These are phyloP conservation scores for Danielia oregonensis DNA, from an alignment of 805 yeast genomes.

Conservation along the genomic window DNA sequence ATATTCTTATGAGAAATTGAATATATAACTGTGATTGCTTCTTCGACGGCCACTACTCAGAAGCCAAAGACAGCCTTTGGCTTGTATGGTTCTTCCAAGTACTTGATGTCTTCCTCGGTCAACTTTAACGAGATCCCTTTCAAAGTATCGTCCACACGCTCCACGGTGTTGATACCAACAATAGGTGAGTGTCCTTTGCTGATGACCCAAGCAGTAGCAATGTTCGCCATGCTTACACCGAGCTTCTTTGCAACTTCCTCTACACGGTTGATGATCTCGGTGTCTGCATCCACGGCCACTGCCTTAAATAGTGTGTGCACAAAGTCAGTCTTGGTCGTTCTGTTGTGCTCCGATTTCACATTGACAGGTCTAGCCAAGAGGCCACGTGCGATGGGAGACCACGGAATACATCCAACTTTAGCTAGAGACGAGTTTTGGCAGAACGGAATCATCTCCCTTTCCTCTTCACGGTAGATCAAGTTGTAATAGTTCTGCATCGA, in stretches of 20 bases:
- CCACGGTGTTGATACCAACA: constrained; percentile 47
- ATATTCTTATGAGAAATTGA: too few species aligned
- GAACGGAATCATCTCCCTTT: constrained; percentile 56
- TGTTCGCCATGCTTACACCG: constrained; percentile 48
- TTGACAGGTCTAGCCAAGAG: constrained; percentile 45
- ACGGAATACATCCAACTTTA: constrained; percentile 53
- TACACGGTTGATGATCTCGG: constrained; percentile 40
- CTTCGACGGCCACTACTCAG: too few species aligned
- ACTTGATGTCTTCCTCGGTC: constrained; percentile 31
- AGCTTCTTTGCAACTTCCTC: constrained; percentile 49
- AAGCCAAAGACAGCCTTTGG: constrained; percentile 15
- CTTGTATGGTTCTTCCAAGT: constrained; percentile 36
- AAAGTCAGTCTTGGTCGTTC: constrained; percentile 1
- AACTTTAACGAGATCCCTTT: constrained; percentile 39
- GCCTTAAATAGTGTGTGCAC: constrained; percentile 3
- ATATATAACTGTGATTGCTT: too few species aligned
- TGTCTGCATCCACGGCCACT: constrained; percentile 17
- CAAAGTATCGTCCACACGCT: constrained; percentile 53
- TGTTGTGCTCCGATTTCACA: constrained; percentile 2
- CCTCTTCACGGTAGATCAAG: constrained; percentile 60
- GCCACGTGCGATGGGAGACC: constrained; percentile 60
- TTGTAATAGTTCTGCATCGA: constrained; percentile 59
- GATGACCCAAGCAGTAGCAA: constrained; percentile 53
- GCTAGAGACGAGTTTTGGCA: constrained; percentile 43
- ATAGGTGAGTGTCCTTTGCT: constrained; percentile 52